phyloP scores from a whole-genome alignment of 1,139 yeast species.

The Magnusiomyces tetraspermus region DNA sequence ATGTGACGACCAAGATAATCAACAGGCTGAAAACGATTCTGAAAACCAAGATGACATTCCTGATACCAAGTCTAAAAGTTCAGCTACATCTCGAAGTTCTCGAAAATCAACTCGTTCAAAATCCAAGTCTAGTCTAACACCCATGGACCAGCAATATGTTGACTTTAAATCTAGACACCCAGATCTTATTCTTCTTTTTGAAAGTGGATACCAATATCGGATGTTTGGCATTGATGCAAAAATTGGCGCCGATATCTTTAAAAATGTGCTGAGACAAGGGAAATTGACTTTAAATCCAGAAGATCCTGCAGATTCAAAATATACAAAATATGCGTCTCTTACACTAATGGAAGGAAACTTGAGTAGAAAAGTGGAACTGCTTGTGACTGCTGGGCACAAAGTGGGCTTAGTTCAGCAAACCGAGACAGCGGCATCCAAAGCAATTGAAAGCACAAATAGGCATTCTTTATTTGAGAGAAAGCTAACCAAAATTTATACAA shows the following conservation, averaged over 20 bases:
- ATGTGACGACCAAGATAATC: neutral
- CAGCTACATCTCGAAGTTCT: neutral
- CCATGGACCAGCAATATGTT: constrained; percentile 68
- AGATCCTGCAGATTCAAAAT: constrained; percentile 31
- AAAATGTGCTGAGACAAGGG: constrained; percentile 66
- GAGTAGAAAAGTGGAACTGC: constrained; percentile 56
- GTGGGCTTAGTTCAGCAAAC: constrained; percentile 83
- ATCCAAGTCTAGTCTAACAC: constrained; percentile 42
- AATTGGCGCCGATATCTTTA: constrained; percentile 52
- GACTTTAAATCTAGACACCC: constrained; percentile 49
- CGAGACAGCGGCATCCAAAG: constrained; percentile 71
- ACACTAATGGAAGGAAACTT: constrained; percentile 73
- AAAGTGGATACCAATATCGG: constrained; percentile 86
- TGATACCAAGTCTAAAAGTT: neutral
- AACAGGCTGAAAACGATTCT: neutral
- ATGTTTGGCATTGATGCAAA: constrained; percentile 80
- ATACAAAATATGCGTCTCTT: constrained; percentile 66
- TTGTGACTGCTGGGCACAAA: constrained; percentile 37
- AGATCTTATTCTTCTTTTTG: constrained; percentile 68
- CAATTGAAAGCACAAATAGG: constrained; percentile 34
- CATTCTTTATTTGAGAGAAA: constrained; percentile 56
- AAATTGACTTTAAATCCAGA: constrained; percentile 43
- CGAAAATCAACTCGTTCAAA: neutral
- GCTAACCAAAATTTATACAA: constrained; percentile 65
- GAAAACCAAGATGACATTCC: neutral